Percentiles rank a stretch among this genome's conserved stretches.
phyloP scores from a whole-genome alignment of 2,329 filamentous ascomycete species.

The Lecanicillium sp. region DNA sequence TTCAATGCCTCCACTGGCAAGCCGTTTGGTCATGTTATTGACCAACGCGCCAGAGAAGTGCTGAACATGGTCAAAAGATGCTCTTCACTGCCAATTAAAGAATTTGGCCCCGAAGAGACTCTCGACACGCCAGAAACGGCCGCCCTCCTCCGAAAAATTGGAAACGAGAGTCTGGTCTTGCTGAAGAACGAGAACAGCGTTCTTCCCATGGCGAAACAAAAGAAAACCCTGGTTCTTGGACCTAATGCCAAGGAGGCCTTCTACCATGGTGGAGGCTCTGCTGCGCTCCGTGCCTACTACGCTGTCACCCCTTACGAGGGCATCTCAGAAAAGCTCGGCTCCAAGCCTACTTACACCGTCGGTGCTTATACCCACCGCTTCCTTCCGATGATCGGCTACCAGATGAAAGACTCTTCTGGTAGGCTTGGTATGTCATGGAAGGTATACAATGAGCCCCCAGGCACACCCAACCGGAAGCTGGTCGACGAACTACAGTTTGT shows the following conservation, averaged over 20 bases:
- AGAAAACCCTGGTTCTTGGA: constrained; percentile 49
- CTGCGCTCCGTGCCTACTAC: constrained; percentile 52
- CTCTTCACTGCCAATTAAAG: constrained; percentile 42
- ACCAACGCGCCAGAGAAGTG: constrained; percentile 48
- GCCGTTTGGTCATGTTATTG: constrained; percentile 43
- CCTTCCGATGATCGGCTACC: constrained; percentile 47
- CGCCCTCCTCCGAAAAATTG: constrained; percentile 54
- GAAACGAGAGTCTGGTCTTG: constrained; percentile 62
- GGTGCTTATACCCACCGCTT: constrained; percentile 59
- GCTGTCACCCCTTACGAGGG: constrained; percentile 66
- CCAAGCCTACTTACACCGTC: constrained; percentile 41
- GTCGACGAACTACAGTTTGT: constrained; percentile 41
- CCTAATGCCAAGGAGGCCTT: constrained; percentile 49
- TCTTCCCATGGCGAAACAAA: constrained; percentile 55
- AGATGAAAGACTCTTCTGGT: constrained; percentile 42
- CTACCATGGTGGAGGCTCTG: constrained; percentile 58
- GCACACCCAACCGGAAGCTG: constrained; percentile 33
- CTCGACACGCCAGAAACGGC: constrained; percentile 54
- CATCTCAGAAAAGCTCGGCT: constrained; percentile 46
- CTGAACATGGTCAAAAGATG: constrained; percentile 52
- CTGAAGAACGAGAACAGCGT: constrained; percentile 61
- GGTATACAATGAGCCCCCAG: constrained; percentile 51
- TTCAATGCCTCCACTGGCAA: constrained; percentile 48
- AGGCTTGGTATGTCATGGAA: constrained; percentile 52
- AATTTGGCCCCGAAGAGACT: constrained; percentile 43